These are phyloP conservation scores for Hansenula sp. DNA, from an alignment of 1,139 yeast genomes.

Conservation along the genomic window DNA sequence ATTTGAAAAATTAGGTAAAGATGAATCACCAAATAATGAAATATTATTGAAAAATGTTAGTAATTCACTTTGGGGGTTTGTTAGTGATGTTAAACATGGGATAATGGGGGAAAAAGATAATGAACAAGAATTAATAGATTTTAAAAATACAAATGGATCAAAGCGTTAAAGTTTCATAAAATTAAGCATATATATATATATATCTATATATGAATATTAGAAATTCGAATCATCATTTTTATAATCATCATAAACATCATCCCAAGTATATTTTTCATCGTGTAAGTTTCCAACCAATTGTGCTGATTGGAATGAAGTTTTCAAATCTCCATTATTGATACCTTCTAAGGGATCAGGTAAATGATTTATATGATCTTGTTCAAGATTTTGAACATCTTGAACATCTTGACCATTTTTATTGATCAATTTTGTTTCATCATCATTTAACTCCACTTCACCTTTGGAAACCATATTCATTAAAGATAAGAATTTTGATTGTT, in stretches of 20 bases:
- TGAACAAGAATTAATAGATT: constrained; percentile 3
- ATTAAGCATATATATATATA: too few species aligned
- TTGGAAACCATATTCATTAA: constrained; percentile 24
- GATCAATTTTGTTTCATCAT: constrained; percentile 23
- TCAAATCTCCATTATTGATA: constrained; percentile 16
- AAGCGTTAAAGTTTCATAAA: too few species aligned
- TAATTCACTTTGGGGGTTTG: constrained; percentile 34
- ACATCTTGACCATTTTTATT: constrained; percentile 30
- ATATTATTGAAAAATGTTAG: constrained; percentile 24
- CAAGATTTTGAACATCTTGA: constrained; percentile 16
- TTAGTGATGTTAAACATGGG: constrained; percentile 34
- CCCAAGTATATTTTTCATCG: constrained; percentile 20
- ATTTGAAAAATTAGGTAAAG: constrained; percentile 46
- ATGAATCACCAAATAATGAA: constrained; percentile 10
- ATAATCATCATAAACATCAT: constrained; percentile 26
- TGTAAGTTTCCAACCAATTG: constrained; percentile 13
- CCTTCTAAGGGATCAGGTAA: constrained; percentile 25
- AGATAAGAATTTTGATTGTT: constrained; percentile 24
- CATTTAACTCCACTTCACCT: constrained; percentile 22
- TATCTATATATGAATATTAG: too few species aligned
- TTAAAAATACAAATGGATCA: not conserved
- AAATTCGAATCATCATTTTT: constrained; percentile 23
- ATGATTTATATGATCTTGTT: not conserved
- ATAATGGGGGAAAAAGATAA: constrained; percentile 29
- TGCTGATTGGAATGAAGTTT: constrained; percentile 20